Evolutionary conservation across 306 rosid species (phyloP).

Genomic region (Erythrophleum fordii): DNA sequence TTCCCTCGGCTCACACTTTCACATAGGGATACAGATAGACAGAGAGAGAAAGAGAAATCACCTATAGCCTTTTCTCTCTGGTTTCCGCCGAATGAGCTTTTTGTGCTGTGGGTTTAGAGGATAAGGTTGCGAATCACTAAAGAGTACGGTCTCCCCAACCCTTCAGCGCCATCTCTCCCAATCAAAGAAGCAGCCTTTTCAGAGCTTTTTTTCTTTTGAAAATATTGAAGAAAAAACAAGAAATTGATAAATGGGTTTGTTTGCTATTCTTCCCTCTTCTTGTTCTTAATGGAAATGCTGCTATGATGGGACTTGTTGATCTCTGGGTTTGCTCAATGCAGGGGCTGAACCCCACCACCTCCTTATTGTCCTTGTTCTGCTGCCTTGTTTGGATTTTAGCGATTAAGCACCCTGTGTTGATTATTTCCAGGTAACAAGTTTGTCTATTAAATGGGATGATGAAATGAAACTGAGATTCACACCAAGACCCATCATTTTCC

Average conservation of each 20-base stretch:
- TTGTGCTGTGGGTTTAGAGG: constrained; percentile 27
- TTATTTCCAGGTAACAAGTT: constrained; percentile 30
- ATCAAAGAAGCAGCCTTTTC: constrained; percentile 51
- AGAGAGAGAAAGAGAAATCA: neutral
- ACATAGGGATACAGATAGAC: neutral
- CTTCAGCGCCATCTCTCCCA: constrained; percentile 53
- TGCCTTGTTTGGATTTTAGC: constrained; percentile 46
- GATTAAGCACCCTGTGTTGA: constrained; percentile 37
- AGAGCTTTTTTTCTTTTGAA: neutral
- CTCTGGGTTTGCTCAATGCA: constrained; percentile 41
- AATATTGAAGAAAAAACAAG: constrained; percentile 3
- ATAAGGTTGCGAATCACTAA: constrained; percentile 68
- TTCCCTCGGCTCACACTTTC: constrained; percentile 45
- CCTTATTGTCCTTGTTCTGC: constrained; percentile 41
- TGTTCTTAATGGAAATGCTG: constrained; percentile 38
- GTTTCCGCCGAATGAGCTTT: constrained; percentile 34
- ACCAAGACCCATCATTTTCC: constrained; percentile 52
- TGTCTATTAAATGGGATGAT: neutral
- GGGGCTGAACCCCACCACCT: constrained; percentile 32
- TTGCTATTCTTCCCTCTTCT: neutral
- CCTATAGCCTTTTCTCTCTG: constrained; percentile 14
- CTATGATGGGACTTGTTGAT: constrained; percentile 41
- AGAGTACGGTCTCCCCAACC: constrained; percentile 47
- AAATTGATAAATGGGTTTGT: neutral
- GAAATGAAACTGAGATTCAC: constrained; percentile 39